Conservation (phyloP, 2,329 filamentous ascomycete species). For the Cercospora sesami region DNA sequence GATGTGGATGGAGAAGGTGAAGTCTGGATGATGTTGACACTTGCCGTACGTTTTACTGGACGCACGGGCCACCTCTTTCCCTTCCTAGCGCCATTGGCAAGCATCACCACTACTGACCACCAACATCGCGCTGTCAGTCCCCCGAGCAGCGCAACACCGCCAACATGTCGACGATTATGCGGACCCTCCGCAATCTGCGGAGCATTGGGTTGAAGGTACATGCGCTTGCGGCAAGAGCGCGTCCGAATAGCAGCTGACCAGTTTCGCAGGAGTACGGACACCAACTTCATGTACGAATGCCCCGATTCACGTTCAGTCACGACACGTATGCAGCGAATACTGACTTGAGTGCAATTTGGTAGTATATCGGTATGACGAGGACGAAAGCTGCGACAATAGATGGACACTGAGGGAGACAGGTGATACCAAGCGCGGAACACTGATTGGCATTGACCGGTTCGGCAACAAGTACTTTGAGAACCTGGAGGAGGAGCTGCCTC, state of each 20-base stretch:
- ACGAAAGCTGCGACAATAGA: neutral
- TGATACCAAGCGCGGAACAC: conserved; percentile 90
- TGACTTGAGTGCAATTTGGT: conserved; percentile 20
- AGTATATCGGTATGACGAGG: conserved; percentile 41
- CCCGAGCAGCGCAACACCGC: conserved; percentile 36
- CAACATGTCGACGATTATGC: conserved; percentile 83
- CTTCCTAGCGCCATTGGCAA: conserved; percentile 4
- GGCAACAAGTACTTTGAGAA: conserved; percentile 99
- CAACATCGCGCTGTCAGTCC: conserved; percentile 13
- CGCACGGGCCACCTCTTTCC: neutral
- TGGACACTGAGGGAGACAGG: conserved; percentile 54
- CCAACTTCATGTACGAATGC: conserved; percentile 79
- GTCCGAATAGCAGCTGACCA: conserved; percentile 35
- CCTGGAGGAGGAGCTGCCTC: conserved; percentile 79
- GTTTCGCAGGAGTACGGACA: conserved; percentile 74
- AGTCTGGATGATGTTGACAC: neutral
- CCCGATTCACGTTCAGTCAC: conserved; percentile 19
- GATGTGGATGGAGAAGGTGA: conserved; percentile 3
- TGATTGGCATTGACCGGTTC: conserved; percentile 82
- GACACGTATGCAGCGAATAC: conserved; percentile 9
- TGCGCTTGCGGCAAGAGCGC: neutral
- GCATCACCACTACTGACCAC: conserved; percentile 6
- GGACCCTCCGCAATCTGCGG: conserved; percentile 84
- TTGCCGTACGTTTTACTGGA: neutral
- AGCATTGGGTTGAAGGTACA: conserved; percentile 82